phyloP scores from a whole-genome alignment of 2,329 filamentous ascomycete genomes.

The Aureobasidium pullulans region DNA sequence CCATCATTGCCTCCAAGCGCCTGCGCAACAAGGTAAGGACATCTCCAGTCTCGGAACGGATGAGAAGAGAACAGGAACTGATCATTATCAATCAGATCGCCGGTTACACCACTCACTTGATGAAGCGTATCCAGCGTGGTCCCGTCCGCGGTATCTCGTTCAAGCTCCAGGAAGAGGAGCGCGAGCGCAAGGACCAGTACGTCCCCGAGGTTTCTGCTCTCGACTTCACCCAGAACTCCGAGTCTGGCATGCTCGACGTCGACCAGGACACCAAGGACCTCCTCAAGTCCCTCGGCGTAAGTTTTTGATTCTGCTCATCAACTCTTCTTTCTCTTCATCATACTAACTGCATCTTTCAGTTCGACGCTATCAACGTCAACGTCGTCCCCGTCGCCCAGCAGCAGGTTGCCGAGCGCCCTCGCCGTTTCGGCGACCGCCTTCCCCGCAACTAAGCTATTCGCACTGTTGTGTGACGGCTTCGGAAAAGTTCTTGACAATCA shows the following conservation, averaged over 20 bases:
- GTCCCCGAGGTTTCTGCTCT: slow-evolving; percentile 97
- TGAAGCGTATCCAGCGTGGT: slow-evolving; percentile 99
- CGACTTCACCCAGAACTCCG: slow-evolving; percentile 92
- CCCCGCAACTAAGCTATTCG: slow-evolving; percentile 22
- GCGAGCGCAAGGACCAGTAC: slow-evolving; percentile 99
- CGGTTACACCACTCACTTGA: slow-evolving; percentile 91
- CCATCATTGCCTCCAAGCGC: slow-evolving; percentile 98
- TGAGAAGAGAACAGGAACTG: not conserved
- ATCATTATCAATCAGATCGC: slow-evolving; percentile 58
- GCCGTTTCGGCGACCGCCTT: slow-evolving; percentile 64
- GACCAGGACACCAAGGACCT: slow-evolving; percentile 98
- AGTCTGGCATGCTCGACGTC: slow-evolving; percentile 88
- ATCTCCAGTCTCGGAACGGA: too few relatives aligned
- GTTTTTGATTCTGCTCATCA: slow-evolving; percentile 36
- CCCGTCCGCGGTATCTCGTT: slow-evolving; percentile 99
- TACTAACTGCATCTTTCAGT: slow-evolving; percentile 46
- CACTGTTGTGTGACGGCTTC: slow-evolving; percentile 18
- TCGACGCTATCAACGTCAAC: slow-evolving; percentile 96
- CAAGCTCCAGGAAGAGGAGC: slow-evolving; percentile 99
- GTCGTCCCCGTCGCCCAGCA: slow-evolving; percentile 84
- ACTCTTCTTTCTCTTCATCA: not conserved
- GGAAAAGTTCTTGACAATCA: slow-evolving; percentile 21
- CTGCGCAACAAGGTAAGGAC: slow-evolving; percentile 82
- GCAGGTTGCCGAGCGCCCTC: slow-evolving; percentile 74
- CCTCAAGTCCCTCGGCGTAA: slow-evolving; percentile 95